Base-by-base conservation (phyloP, 805 yeast genomes). In the Candida sithepensis region DNA sequence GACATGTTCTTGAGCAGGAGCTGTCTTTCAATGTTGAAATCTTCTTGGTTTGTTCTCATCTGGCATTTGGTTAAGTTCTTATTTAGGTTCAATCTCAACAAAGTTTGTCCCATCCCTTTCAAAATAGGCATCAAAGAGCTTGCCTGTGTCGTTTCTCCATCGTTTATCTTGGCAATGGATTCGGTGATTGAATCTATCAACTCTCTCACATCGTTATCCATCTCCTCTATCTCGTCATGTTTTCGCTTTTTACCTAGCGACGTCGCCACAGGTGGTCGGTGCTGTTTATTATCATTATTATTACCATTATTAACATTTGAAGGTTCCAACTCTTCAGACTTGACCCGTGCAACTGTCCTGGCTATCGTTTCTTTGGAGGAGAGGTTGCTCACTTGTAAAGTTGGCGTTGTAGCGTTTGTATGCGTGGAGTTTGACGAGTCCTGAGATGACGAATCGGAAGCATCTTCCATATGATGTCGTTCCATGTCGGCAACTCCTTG, bases 61-160 rank as follows among this genome's bases (percentile, higher is more conserved):
- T 67, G 68, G 42, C 52, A 56, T 44, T 60, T 62, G 16, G 57
- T 49, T 20, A 68, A 46, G 42, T 66, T 67, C 46, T 66, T 67
- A 43, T 52, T 57, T 24, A 68, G 48, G 42, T 67, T 68, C 39
- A 66, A 45, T 36, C 67, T 54, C 23, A 67, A 49, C 1, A 67
- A 46, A 8, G 63, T 53, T 18, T 59, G 55, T 39, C 54, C 47
- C 3, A 56, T 51, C 18, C 41, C 33, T 14, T 48, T 48, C 22
- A 57, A 39, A 32, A 55, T 39, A 9, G 42, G 39, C 39, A 44
- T 12, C 10, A 47, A 39, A 19, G 34, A 16, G 21, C 32, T 40
- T 20, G 41, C 26, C 4, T 45, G 34, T 14, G 19, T 16, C 3
- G 9, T 12, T 4, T 43, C 19, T 8, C 41, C 54, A 20, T 34